Percentiles rank a stretch among this genome's conserved stretches.
phyloP scores from a whole-genome alignment of 768 basidiomycete genomes.

The Mycena albidolilacea region DNA sequence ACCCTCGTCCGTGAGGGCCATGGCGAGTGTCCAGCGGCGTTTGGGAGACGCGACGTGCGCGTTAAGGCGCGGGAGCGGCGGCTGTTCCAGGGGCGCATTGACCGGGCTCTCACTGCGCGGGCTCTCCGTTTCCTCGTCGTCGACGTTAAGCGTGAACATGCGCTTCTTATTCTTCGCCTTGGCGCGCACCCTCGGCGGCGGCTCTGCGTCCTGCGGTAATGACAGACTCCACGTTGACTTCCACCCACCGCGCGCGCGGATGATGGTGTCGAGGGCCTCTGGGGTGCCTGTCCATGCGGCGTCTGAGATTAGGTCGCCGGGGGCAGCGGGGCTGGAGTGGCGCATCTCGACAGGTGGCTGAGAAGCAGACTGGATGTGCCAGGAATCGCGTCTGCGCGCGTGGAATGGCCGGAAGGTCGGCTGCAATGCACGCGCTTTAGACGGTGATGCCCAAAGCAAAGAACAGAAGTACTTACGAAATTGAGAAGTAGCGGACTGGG shows the following conservation, averaged over 20 bases:
- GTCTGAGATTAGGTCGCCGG: constrained; percentile 24
- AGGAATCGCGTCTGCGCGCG: constrained; percentile 37
- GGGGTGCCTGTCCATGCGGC: constrained; percentile 30
- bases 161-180: background rate
- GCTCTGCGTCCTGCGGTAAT: background rate
- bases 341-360: background rate
- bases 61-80: constrained; percentile 28
- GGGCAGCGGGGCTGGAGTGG: constrained; percentile 17
- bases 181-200: background rate
- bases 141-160: constrained; percentile 10
- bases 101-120: constrained; percentile 20
- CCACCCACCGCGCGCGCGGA: constrained; percentile 29
- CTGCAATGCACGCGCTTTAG: constrained; percentile 9
- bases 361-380: constrained; percentile 25
- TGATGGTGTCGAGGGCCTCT: background rate
- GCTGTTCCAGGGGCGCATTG: background rate
- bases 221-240: constrained; percentile 35
- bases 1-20: constrained; percentile 56
- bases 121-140: constrained; percentile 24
- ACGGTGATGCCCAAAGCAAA: background rate
- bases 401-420: constrained; percentile 34
- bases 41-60: constrained; percentile 26
- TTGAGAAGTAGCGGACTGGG: constrained; percentile 30
- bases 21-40: constrained; percentile 48
- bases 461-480: constrained; percentile 14